Evolutionary conservation across 2,329 filamentous ascomycete genomes (phyloP), one percentile per base, ranked within the genome.

Genomic region (Ophiostoma perfectum): DNA sequence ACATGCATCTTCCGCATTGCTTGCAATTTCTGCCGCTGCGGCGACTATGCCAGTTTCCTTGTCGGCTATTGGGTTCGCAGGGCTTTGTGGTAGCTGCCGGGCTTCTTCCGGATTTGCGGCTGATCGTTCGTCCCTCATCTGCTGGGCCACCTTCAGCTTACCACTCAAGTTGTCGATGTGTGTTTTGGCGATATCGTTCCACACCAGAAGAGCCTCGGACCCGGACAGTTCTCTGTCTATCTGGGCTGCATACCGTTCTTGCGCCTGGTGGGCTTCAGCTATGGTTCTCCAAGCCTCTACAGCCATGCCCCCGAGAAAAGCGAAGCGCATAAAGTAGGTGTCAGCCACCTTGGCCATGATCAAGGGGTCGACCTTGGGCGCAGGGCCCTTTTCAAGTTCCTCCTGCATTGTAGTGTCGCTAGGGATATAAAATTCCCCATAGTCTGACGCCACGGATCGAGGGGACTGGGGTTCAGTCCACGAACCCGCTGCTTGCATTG

Each of bases 401-500:
- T 74, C 71, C 14, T 74, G 73, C 55, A 73, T 70, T 2, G 72
- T 72, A 4, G 73, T 74, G 60, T 77, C 75, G 72, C 74, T 75
- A 45, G 73, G 68, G 2, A 47, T 47, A 18, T 47, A 27, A 16
- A 70, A 63, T 7, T 63, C 68, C 1, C 71, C 71, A 12, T 72
- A 69, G 60, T 60, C 70, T 1, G 67, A 45, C 3, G 18, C 49
- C 27, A 52, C 27, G 2, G 71, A 67, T 2, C 5, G 65, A 5
- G 65, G 66, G n/a, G 71, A 70, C 18, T 66, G 64, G 12, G 71
- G 64, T 27, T 47, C 64, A n/a, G 68, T 70, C 58, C 49, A 68
- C 3, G 68, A 67, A 4, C 42, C 67, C 3, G 67, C 52, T 1
- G 65, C 66, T 9, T 66, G 68, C 68, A 64, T 52, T 1, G 69